Evolutionary conservation across 2,329 filamentous ascomycete genomes (phyloP), one percentile per base, ranked within the genome.

Genomic region (Fusarium virguliforme): DNA sequence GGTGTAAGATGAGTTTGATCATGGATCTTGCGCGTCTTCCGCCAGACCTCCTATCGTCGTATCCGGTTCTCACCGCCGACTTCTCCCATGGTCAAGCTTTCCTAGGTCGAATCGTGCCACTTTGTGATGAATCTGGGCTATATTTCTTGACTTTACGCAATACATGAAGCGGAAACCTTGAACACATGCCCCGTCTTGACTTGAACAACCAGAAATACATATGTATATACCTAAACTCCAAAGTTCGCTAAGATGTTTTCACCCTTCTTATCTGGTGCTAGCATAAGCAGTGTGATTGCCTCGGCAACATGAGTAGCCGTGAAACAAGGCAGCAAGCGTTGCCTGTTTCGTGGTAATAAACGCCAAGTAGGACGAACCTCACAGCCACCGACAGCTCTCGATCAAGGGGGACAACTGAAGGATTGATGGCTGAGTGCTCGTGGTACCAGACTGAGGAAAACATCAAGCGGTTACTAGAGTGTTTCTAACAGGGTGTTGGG

Each of bases 301-400:
- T 48, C 43, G 24, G 43, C 24, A 48, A n/a, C 24, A 13, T 48
- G 8, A 5, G 13, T 10, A 48, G 43, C 43, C 43, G 43, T 48
- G 43, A 48, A 48, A 48, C 43, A 30, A 26, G 43, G 43, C 43
- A 6, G 24, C 43, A 30, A 48, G 43, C 24, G 43, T 26, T 18
- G 18, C 18, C 18, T 18, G 18, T 18, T 18, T 18, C 18, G 18
- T 18, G 18, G 18, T 18, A 18, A 18, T 2, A 18, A 18, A 2
- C 18, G 18, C 18, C 18, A 18, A 18, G 18, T 18, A 18, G 18
- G 18, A 18, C 18, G 18, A 18, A 18, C 18, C 18, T 18, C 18
- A 18, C 18, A 18, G 18, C 18, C 18, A 18, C 18, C 18, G 18
- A 18, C 18, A 18, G 18, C 18, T 18, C 18, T 18, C 18, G 18